Conservation (phyloP, 495 filamentous ascomycete genomes). For the Aspergillus homomorphus region DNA sequence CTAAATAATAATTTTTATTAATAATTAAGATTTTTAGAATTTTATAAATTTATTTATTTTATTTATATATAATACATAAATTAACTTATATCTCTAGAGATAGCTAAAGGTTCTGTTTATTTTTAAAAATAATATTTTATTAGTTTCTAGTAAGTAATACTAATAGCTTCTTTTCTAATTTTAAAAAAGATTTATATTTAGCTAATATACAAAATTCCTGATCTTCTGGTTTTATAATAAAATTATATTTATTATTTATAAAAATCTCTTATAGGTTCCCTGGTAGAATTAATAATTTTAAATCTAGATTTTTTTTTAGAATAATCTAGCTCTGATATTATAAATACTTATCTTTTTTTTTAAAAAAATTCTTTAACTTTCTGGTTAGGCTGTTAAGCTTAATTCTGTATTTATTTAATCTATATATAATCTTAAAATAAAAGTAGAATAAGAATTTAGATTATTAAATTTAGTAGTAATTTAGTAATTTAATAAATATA, state of each 20-base stretch:
- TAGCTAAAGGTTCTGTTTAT: not conserved
- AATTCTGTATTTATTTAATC: not conserved
- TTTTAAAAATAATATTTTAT: not conserved
- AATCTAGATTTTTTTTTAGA: slow-evolving; percentile 3
- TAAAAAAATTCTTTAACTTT: not conserved
- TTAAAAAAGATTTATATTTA: not conserved
- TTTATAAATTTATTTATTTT: not conserved
- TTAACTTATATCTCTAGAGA: not conserved
- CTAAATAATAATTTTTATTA: not conserved
- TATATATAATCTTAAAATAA: slow-evolving; percentile 9
- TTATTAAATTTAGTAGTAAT: slow-evolving; percentile 5
- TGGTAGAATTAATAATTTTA: not conserved
- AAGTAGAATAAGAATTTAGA: slow-evolving; percentile 3
- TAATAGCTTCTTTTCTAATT: not conserved
- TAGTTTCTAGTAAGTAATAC: not conserved
- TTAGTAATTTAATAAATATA: slow-evolving; percentile 6
- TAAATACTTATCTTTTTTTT: slow-evolving; percentile 1
- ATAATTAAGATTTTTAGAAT: slow-evolving; percentile 4
- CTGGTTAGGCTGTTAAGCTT: slow-evolving; percentile 1
- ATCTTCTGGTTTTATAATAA: not conserved
- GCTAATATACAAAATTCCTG: not conserved
- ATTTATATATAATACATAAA: not conserved
- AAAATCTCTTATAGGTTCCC: not conserved
- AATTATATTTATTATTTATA: not conserved
- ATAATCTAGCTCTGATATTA: not conserved